These are phyloP conservation scores for Plasmodium coatneyi DNA, from an alignment of 169 alveolate genomes.

Conservation along the genomic window DNA sequence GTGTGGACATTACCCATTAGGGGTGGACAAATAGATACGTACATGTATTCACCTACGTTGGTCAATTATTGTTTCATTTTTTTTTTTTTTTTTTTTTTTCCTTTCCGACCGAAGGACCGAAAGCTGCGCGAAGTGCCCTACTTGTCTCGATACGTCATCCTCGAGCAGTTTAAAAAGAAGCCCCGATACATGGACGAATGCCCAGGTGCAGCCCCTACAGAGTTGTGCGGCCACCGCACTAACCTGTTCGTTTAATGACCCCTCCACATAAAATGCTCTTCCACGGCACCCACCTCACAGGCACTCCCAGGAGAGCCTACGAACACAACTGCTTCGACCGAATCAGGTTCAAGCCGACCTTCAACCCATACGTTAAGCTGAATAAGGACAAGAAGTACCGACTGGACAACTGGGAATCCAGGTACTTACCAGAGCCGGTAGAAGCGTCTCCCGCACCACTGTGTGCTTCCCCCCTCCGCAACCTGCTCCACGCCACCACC, in stretches of 20 bases:
- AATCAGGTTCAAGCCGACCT: slow-evolving; percentile 87
- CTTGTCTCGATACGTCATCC: slow-evolving; percentile 85
- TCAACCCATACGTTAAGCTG: slow-evolving; percentile 89
- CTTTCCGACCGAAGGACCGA: slow-evolving; percentile 77
- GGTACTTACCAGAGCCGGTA: slow-evolving; percentile 72
- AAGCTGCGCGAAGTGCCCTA: slow-evolving; percentile 88
- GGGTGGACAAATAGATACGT: background rate
- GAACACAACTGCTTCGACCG: slow-evolving; percentile 86
- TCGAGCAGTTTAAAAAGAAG: slow-evolving; percentile 79
- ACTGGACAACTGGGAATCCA: slow-evolving; percentile 90
- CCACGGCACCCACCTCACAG: slow-evolving; percentile 26
- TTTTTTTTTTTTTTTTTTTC: background rate
- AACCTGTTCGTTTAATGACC: background rate
- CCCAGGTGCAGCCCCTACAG: slow-evolving; percentile 53
- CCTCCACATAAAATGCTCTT: background rate
- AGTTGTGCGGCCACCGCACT: background rate
- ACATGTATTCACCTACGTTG: background rate
- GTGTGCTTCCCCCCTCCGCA: background rate
- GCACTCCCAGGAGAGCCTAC: slow-evolving; percentile 91
- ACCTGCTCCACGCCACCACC: background rate
- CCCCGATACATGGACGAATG: slow-evolving; percentile 89
- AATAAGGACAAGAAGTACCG: slow-evolving; percentile 87
- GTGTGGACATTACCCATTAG: background rate
- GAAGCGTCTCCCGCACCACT: background rate
- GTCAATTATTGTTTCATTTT: background rate